Conservation (phyloP, 805 yeast genomes). For the Myxozyma melibiosi region DNA sequence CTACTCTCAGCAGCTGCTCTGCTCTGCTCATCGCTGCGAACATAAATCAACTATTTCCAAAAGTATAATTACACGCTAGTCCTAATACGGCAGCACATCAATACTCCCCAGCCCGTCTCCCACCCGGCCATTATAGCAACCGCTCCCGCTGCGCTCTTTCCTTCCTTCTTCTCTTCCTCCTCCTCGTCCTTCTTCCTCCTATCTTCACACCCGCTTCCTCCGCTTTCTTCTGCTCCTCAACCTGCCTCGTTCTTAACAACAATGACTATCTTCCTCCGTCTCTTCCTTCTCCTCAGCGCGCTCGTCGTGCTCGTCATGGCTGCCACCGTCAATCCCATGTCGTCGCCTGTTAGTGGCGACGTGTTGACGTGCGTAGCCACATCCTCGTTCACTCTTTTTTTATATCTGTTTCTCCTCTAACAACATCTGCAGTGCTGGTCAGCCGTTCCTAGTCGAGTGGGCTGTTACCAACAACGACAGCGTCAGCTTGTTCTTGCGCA, state of each 20-base stretch:
- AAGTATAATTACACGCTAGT: too few relatives aligned
- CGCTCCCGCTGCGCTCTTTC: not conserved
- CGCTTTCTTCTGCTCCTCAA: not conserved
- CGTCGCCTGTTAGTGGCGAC: slow-evolving; percentile 25
- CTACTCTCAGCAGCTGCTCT: too few relatives aligned
- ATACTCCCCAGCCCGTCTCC: not conserved
- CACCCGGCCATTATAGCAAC: not conserved
- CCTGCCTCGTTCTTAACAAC: not conserved
- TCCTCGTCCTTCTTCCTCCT: not conserved
- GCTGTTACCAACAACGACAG: slow-evolving; percentile 34
- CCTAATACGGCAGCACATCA: too few relatives aligned
- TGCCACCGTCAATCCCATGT: slow-evolving; percentile 22
- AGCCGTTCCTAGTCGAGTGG: slow-evolving; percentile 32
- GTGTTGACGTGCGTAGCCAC: slow-evolving; percentile 19
- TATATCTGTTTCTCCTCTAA: not conserved
- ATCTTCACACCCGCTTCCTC: not conserved
- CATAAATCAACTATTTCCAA: too few relatives aligned
- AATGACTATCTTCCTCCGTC: slow-evolving; percentile 3
- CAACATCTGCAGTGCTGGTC: slow-evolving; percentile 18
- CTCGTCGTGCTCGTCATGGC: slow-evolving; percentile 18
- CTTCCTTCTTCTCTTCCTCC: not conserved
- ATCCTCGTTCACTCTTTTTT: not conserved
- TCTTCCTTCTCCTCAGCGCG: slow-evolving; percentile 11
- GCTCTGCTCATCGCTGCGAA: too few relatives aligned
- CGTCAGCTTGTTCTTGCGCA: slow-evolving; percentile 39